These are phyloP conservation scores for Cenchrus fungigraminus DNA, from an alignment of 176 grass and related monocot genomes.

Conservation along the genomic window DNA sequence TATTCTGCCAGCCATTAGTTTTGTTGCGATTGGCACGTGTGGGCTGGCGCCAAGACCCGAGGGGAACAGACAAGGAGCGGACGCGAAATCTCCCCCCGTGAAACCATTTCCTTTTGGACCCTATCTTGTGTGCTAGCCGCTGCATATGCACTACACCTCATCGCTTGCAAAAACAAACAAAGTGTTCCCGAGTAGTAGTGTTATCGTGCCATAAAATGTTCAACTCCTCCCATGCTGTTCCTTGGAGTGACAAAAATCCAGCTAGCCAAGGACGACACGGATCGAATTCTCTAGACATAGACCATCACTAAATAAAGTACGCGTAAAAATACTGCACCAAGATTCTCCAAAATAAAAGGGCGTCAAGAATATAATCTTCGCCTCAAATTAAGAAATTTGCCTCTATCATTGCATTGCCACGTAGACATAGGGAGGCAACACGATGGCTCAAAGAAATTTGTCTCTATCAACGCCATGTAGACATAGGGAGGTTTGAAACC, in stretches of 20 bases:
- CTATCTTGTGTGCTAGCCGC: constrained; percentile 15
- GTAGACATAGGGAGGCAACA: too few species aligned
- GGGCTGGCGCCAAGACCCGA: constrained; percentile 41
- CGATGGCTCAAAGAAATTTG: too few species aligned
- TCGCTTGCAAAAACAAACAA: constrained; percentile 47
- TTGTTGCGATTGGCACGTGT: constrained; percentile 56
- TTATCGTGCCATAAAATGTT: constrained; percentile 12
- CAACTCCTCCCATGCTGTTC: constrained; percentile 39
- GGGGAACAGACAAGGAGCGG: constrained; percentile 41
- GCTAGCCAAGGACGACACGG: constrained; percentile 25
- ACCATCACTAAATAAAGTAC: constrained; percentile 12
- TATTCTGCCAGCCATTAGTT: constrained; percentile 33
- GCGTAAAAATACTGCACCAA: not conserved
- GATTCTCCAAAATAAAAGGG: not conserved
- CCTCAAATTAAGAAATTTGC: too few species aligned
- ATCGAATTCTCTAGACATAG: constrained; percentile 48
- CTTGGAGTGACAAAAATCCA: constrained; percentile 47
- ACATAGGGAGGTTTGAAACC: too few species aligned
- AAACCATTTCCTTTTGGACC: constrained; percentile 51
- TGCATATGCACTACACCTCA: constrained; percentile 18
- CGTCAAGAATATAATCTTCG: not conserved
- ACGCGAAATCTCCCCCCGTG: constrained; percentile 49
- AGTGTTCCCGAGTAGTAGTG: constrained; percentile 9
- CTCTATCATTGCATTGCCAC: too few species aligned
- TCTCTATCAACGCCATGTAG: too few species aligned